A percentile compares a stretch with the other conserved stretches of the same genome.
Conservation (phyloP, 352 stramenopile species). For the Thalassiosira mediterranea region DNA sequence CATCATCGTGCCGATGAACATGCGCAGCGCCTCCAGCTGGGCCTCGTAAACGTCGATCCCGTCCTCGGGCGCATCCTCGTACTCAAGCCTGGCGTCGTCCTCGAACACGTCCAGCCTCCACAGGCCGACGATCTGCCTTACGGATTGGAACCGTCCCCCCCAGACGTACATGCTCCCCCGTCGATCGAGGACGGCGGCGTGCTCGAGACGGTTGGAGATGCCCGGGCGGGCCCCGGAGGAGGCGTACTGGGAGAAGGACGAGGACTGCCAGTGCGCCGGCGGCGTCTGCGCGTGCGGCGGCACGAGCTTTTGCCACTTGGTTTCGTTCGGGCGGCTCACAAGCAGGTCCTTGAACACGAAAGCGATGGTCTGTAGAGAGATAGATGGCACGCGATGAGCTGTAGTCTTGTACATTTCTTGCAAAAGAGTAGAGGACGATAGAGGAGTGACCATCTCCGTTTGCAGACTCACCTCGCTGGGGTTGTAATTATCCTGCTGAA, state of each 20-base stretch:
- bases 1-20: slow-evolving; percentile 69
- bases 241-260: background rate
- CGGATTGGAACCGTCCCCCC: slow-evolving; percentile 25
- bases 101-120: slow-evolving; percentile 63
- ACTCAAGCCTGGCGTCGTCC: slow-evolving; percentile 36
- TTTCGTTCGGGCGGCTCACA: slow-evolving; percentile 36
- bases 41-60: slow-evolving; percentile 54
- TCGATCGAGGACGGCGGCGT: slow-evolving; percentile 35
- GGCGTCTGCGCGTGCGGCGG: slow-evolving; percentile 42
- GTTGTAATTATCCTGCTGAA: no score
- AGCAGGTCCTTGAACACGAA: slow-evolving; percentile 68
- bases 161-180: slow-evolving; percentile 35
- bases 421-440: background rate
- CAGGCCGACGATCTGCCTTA: slow-evolving; percentile 36
- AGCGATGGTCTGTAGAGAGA: no score
- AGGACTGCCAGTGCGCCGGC: slow-evolving; percentile 3
- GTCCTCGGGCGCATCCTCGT: slow-evolving; percentile 43
- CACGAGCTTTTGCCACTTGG: slow-evolving; percentile 8
- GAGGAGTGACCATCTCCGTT: slow-evolving; percentile 34
- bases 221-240: background rate
- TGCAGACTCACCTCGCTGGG: slow-evolving; percentile 47
- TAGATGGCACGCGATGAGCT: no score
- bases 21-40: slow-evolving; percentile 48
- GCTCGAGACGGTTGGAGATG: slow-evolving; percentile 37
- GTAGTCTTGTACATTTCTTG: background rate